These are phyloP conservation scores for Hanseniaspora osmophila DNA, from an alignment of 805 yeast genomes.

Conservation along the genomic window DNA sequence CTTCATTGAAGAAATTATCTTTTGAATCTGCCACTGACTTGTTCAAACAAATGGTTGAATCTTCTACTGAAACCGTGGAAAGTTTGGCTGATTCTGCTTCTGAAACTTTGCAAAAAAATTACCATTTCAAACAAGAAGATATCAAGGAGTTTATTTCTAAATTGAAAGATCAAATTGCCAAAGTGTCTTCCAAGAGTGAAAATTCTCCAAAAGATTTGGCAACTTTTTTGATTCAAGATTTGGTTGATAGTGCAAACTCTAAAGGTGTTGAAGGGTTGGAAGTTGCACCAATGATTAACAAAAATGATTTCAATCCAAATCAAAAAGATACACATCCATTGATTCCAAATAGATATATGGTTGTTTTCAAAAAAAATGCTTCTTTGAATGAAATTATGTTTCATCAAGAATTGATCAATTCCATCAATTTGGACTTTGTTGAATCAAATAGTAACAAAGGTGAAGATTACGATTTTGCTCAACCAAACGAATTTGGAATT, in stretches of 20 bases:
- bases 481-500: constrained; percentile 12
- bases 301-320: background rate
- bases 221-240: constrained; percentile 1
- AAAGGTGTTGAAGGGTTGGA: background rate
- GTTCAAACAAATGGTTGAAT: too few species aligned
- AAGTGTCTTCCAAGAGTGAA: background rate
- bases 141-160: background rate
- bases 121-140: background rate
- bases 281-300: background rate
- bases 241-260: background rate
- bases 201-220: constrained; percentile 1
- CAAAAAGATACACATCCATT: constrained; percentile 8
- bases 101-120: background rate
- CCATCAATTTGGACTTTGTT: constrained; percentile 35
- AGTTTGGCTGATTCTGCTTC: background rate
- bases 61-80: too few species aligned
- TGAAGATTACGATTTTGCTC: constrained; percentile 24
- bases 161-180: background rate
- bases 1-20: too few species aligned
- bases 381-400: constrained; percentile 37
- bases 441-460: constrained; percentile 17
- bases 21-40: too few species aligned
- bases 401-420: constrained; percentile 56
- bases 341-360: constrained; percentile 67
- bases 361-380: constrained; percentile 63